Conservation (phyloP, 345 rosid genomes). For the Ceriops decandra region DNA sequence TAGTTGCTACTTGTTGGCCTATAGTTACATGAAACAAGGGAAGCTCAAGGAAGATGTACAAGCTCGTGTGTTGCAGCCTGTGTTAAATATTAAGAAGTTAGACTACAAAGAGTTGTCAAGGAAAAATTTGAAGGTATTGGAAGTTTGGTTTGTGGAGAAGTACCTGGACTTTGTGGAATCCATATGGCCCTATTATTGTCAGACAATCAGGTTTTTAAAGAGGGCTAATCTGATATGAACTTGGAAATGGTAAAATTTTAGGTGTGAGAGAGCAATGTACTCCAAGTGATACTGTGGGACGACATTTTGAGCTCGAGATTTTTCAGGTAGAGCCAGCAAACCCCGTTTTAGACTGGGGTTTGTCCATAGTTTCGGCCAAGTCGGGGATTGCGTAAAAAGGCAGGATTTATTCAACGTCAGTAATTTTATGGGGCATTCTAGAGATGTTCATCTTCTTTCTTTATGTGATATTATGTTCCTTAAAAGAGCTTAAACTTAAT, state of each 20-base stretch:
- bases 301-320: constrained; percentile 10
- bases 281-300: not conserved
- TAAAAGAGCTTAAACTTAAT: no score
- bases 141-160: constrained; percentile 61
- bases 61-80: constrained; percentile 50
- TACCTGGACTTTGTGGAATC: constrained; percentile 78
- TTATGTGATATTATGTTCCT: no score
- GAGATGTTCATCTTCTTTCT: no score
- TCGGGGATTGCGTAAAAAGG: no score
- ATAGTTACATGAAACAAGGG: constrained; percentile 48
- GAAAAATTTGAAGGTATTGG: constrained; percentile 49
- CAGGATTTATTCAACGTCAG: no score
- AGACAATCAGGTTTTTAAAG: constrained; percentile 88
- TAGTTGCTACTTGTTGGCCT: constrained; percentile 45
- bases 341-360: constrained; percentile 36
- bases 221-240: constrained; percentile 73
- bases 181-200: constrained; percentile 92
- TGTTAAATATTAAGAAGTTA: constrained; percentile 52
- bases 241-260: constrained; percentile 1
- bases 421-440: no score
- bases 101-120: constrained; percentile 56
- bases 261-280: not conserved
- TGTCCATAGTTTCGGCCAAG: not conserved
- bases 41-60: constrained; percentile 54
- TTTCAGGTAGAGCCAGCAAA: constrained; percentile 18